Percentiles rank a stretch among this genome's conserved stretches.
Conservation (phyloP, 148 eudicot species). For the Chenopodium album region DNA sequence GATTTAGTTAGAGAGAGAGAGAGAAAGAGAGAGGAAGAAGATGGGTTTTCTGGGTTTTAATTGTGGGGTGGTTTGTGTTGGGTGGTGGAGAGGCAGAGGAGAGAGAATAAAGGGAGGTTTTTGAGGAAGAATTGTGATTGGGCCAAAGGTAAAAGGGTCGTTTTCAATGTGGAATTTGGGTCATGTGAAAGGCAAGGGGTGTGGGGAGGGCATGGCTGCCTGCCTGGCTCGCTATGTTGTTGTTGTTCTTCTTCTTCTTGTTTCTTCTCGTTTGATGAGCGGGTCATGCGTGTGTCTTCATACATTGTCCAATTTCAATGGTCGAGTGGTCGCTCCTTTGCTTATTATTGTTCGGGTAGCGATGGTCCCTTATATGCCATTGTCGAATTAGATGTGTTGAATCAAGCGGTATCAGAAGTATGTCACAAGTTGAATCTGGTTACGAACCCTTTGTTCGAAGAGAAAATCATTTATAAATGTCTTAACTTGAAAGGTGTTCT, state of each 20-base stretch:
- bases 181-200: background rate
- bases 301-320: background rate
- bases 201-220: too few species aligned
- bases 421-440: too few species aligned
- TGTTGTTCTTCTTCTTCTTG: too few species aligned
- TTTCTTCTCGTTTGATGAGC: too few species aligned
- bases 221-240: background rate
- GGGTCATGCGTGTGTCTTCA: conserved; percentile 11
- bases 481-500: too few species aligned
- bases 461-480: too few species aligned
- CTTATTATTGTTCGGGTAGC: background rate
- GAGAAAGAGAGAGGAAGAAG: too few species aligned
- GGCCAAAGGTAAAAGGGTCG: conserved; percentile 10
- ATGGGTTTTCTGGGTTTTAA: conserved; percentile 6
- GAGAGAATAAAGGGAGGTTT: conserved; percentile 6
- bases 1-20: too few species aligned
- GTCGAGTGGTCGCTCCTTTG: background rate
- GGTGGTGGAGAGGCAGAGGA: conserved; percentile 45
- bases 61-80: conserved; percentile 31
- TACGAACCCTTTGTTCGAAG: too few species aligned
- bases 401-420: too few species aligned
- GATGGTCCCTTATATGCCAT: background rate
- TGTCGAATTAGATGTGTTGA: too few species aligned
- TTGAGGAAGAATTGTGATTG: conserved; percentile 3
- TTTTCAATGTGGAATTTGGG: background rate